Conservation (phyloP, 2,329 filamentous ascomycete genomes). For the Chrysosporium queenslandicum region DNA sequence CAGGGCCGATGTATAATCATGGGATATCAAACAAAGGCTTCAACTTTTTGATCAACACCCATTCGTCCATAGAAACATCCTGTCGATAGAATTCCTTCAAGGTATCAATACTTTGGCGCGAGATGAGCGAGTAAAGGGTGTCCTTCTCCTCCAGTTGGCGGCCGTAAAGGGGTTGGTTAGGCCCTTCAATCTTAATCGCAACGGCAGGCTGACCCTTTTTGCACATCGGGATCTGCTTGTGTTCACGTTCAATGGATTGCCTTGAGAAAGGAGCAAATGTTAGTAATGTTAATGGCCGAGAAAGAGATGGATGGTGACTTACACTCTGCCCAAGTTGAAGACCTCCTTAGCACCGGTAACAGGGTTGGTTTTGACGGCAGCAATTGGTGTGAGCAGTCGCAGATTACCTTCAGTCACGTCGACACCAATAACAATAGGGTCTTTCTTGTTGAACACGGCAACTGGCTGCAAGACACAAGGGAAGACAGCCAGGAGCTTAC, state of each 20-base stretch:
- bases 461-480: conserved; percentile 84
- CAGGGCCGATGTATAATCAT: conserved; percentile 33
- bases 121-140: conserved; percentile 76
- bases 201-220: conserved; percentile 97
- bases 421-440: conserved; percentile 87
- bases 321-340: conserved; percentile 82
- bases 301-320: conserved; percentile 40
- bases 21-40: conserved; percentile 88
- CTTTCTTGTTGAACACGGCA: conserved; percentile 96
- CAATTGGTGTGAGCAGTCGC: conserved; percentile 78
- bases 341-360: conserved; percentile 75
- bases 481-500: conserved; percentile 92
- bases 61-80: conserved; percentile 86
- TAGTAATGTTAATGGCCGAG: conserved; percentile 20
- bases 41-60: conserved; percentile 86
- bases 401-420: conserved; percentile 89
- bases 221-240: conserved; percentile 85
- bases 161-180: conserved; percentile 86
- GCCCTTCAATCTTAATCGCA: conserved; percentile 91
- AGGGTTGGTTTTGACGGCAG: conserved; percentile 71
- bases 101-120: conserved; percentile 78
- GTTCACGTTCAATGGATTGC: conserved; percentile 92
- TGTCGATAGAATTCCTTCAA: conserved; percentile 91
- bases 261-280: conserved; percentile 40
- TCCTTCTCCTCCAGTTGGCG: conserved; percentile 91